A percentile compares a stretch with the other conserved stretches of the same genome.
Evolutionary conservation across 192 early-diverging fungal genomes (phyloP).

Genomic region (Nowakowskiella sp.): DNA sequence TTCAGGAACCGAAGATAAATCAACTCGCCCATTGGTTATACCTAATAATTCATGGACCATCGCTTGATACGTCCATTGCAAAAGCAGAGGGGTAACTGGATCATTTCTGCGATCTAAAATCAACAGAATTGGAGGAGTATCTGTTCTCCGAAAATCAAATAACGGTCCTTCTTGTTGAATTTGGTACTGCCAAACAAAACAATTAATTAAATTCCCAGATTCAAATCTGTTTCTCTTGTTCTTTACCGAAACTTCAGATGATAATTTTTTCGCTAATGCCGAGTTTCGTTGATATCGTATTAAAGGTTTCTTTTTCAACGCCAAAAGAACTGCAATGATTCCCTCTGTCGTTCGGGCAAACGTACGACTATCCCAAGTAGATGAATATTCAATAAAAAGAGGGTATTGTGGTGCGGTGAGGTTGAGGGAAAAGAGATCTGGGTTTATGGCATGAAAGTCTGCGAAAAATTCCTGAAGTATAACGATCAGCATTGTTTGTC

Average conservation of each 20-base stretch:
- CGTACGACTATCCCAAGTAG: slow-evolving; percentile 71
- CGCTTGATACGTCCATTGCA: slow-evolving; percentile 98
- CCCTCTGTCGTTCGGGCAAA: slow-evolving; percentile 75
- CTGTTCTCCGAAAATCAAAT: slow-evolving; percentile 71
- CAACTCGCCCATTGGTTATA: slow-evolving; percentile 85
- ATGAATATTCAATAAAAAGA: slow-evolving; percentile 62
- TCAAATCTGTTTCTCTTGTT: neutral
- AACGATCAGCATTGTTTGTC: slow-evolving; percentile 2
- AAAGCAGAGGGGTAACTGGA: slow-evolving; percentile 86
- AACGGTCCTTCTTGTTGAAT: slow-evolving; percentile 65
- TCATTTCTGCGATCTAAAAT: slow-evolving; percentile 93
- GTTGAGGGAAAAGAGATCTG: slow-evolving; percentile 74
- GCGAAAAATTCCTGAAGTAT: slow-evolving; percentile 75
- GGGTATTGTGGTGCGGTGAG: slow-evolving; percentile 50
- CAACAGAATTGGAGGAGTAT: slow-evolving; percentile 78
- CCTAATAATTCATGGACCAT: slow-evolving; percentile 96
- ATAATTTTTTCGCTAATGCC: slow-evolving; percentile 72
- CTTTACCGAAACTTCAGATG: slow-evolving; percentile 66
- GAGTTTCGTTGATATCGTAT: slow-evolving; percentile 85
- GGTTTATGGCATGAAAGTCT: slow-evolving; percentile 79
- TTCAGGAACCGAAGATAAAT: slow-evolving; percentile 76
- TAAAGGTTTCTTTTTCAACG: slow-evolving; percentile 84
- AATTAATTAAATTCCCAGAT: neutral
- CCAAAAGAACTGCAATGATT: slow-evolving; percentile 63
- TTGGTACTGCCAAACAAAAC: slow-evolving; percentile 46